A percentile compares a stretch with the other conserved stretches of the same genome.
Evolutionary conservation across 2,329 filamentous ascomycete species (phyloP).

Genomic region (Pestalotiopsis sp.): DNA sequence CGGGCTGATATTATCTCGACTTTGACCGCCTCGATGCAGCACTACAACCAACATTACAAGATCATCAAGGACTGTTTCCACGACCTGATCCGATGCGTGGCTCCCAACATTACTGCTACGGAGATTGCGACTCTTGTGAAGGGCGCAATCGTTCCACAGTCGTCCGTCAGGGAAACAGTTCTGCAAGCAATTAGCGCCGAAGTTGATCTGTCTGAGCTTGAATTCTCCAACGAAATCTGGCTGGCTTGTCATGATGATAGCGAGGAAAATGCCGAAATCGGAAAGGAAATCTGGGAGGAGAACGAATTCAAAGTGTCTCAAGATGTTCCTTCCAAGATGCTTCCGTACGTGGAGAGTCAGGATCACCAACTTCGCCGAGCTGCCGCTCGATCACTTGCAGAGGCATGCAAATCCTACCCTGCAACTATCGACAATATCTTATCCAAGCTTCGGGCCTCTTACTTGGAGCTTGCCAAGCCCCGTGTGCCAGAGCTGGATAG

Average conservation of each 20-base stretch:
- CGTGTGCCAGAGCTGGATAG: constrained; percentile 83
- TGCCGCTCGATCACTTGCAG: constrained; percentile 78
- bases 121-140: constrained; percentile 79
- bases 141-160: constrained; percentile 77
- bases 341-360: constrained; percentile 78
- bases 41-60: constrained; percentile 92
- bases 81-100: constrained; percentile 82
- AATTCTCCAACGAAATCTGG: constrained; percentile 91
- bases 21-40: constrained; percentile 82
- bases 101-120: constrained; percentile 72
- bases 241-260: constrained; percentile 89
- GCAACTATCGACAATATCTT: constrained; percentile 64
- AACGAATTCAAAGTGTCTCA: constrained; percentile 74
- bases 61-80: constrained; percentile 89
- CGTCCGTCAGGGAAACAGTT: constrained; percentile 79
- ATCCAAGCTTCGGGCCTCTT: constrained; percentile 67
- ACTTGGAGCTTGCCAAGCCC: constrained; percentile 79
- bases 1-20: constrained; percentile 71
- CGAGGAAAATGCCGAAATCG: constrained; percentile 82
- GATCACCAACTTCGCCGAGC: constrained; percentile 83
- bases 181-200: constrained; percentile 90
- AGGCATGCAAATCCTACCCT: constrained; percentile 65
- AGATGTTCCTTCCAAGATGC: constrained; percentile 65
- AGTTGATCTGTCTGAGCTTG: constrained; percentile 85
- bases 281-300: constrained; percentile 91